phyloP scores from a whole-genome alignment of 1,284 basidiomycete genomes.

The Neonothopanus nambi region DNA sequence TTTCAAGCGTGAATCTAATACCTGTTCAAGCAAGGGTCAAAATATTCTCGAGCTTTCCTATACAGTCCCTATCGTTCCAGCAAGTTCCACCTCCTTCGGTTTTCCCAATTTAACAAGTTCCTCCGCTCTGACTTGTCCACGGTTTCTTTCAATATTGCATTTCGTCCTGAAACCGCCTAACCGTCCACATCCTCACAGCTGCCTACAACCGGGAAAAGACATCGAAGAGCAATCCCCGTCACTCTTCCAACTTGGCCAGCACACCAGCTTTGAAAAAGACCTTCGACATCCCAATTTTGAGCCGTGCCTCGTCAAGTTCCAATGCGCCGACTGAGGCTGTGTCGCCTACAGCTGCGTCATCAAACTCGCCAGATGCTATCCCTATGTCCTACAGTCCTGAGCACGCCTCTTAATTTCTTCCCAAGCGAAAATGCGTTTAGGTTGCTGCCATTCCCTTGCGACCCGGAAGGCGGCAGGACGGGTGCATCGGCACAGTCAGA shows the following conservation, averaged over 20 bases:
- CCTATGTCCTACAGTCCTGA: conserved; percentile 89
- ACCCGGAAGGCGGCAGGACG: conserved; percentile 24
- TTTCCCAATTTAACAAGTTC: too few species aligned
- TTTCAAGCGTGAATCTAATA: too few species aligned
- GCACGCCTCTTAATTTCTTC: conserved; percentile 94
- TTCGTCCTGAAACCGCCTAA: too few species aligned
- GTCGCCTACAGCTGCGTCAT: conserved; percentile 93
- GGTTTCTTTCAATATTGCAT: too few species aligned
- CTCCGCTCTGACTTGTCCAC: too few species aligned
- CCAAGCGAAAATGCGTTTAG: conserved; percentile 52
- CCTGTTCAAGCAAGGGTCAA: too few species aligned
- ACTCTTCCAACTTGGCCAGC: conserved; percentile 95
- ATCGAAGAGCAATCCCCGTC: conserved; percentile 88
- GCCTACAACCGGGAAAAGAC: conserved; percentile 91
- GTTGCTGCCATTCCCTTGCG: conserved; percentile 29
- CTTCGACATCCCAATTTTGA: conserved; percentile 95
- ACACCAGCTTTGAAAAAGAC: conserved; percentile 99
- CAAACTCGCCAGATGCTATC: conserved; percentile 91
- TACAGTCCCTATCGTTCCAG: too few species aligned
- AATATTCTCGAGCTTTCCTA: too few species aligned
- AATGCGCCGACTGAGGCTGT: conserved; percentile 94
- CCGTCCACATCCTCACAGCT: conserved; percentile 81
- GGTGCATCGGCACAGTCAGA: conserved; percentile 72
- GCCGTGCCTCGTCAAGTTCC: conserved; percentile 83
- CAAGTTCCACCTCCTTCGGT: too few species aligned